These are phyloP conservation scores for Zasmidium angulare DNA, from an alignment of 2,329 filamentous ascomycete genomes.

Conservation along the genomic window DNA sequence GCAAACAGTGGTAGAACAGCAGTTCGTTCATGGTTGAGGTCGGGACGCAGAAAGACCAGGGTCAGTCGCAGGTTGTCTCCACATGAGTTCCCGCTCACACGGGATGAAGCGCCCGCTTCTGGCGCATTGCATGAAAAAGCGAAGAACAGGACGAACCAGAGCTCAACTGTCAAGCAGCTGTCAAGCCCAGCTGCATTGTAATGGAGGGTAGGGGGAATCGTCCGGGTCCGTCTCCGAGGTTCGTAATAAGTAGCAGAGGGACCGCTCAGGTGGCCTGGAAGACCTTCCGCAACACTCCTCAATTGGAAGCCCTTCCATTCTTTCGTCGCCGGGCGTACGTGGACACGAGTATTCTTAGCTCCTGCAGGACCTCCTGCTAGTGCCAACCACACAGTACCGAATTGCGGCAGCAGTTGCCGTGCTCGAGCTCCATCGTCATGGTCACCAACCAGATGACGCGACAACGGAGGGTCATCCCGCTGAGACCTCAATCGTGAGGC, in stretches of 20 bases:
- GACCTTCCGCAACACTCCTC: neutral
- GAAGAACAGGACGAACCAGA: neutral
- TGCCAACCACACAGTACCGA: neutral
- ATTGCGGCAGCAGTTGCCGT: neutral
- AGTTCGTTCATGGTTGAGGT: neutral
- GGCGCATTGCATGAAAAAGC: neutral
- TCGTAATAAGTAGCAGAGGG: neutral
- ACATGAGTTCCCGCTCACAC: neutral
- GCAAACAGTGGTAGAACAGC: neutral
- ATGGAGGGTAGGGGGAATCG: neutral
- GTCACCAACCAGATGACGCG: neutral
- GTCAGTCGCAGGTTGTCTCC: neutral
- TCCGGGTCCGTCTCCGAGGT: neutral
- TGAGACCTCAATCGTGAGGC: neutral
- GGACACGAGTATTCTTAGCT: neutral
- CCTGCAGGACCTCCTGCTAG: neutral
- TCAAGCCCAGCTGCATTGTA: neutral
- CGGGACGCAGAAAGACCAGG: neutral
- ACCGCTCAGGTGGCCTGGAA: neutral
- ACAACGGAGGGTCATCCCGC: neutral
- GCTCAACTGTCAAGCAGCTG: too few species aligned
- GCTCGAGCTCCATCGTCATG: neutral
- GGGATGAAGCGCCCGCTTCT: neutral
- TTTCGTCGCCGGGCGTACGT: neutral
- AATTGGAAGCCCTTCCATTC: neutral